These are phyloP conservation scores for Aureoboletus auriporus DNA, from an alignment of 768 basidiomycete species.

Conservation along the genomic window DNA sequence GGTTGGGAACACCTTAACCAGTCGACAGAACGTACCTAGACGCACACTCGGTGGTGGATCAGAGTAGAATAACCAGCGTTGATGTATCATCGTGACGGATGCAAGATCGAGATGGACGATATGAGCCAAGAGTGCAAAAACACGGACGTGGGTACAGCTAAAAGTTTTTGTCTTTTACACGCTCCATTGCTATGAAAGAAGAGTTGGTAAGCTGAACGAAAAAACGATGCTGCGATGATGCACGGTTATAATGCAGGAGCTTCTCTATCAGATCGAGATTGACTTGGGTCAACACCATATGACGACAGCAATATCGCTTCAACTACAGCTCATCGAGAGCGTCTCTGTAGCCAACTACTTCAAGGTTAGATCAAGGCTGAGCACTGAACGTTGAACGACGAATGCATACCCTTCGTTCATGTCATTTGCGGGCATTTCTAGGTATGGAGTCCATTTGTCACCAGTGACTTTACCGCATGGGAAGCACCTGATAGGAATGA, in stretches of 20 bases:
- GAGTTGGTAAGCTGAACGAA: neutral
- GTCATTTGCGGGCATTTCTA: slow-evolving; percentile 76
- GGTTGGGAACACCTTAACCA: no score
- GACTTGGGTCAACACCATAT: slow-evolving; percentile 98
- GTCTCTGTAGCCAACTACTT: slow-evolving; percentile 47
- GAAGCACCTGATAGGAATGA: slow-evolving; percentile 94
- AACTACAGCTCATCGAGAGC: slow-evolving; percentile 86
- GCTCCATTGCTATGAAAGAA: slow-evolving; percentile 29
- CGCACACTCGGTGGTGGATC: no score
- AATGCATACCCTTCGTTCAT: slow-evolving; percentile 80
- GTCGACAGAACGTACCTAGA: no score
- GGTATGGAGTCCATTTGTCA: slow-evolving; percentile 90
- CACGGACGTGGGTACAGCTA: neutral
- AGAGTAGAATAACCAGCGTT: no score
- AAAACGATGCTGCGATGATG: slow-evolving; percentile 29
- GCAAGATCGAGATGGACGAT: no score
- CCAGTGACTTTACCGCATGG: slow-evolving; percentile 97
- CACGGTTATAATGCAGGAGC: slow-evolving; percentile 93
- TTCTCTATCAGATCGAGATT: slow-evolving; percentile 97
- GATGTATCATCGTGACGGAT: no score
- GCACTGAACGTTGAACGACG: no score
- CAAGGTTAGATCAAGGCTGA: neutral
- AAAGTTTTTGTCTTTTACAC: slow-evolving; percentile 27
- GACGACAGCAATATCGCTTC: slow-evolving; percentile 92
- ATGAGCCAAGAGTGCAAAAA: neutral